Base-by-base conservation (phyloP, 768 basidiomycete species). In the Exidia glandulosa region DNA sequence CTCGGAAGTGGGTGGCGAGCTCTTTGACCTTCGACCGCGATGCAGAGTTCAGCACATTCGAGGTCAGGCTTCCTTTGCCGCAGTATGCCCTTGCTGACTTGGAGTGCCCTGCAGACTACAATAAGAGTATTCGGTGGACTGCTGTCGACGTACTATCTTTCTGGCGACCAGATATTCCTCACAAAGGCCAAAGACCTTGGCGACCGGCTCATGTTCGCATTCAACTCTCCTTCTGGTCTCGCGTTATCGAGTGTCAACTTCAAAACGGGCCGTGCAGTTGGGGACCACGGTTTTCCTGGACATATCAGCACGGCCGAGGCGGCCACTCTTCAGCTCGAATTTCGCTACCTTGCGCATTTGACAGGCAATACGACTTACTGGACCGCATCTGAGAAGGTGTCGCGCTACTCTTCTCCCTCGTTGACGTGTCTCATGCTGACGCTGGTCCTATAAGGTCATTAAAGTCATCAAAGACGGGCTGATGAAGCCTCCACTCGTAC, bases 121-220 rank as follows among this genome's bases (percentile, higher is more conserved):
- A 97, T 96, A 57, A 85, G 94, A 27, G 81, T 95, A 1, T 77
- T 98, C 2, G 94, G 95, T 9, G 95, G 95, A 0, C 80, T 98
- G 3, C 76, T 97, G 2, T 85, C 93, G 1, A 88, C 93, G 0
- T 85, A 92, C 67, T 83, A 93, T 66, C 79, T 96, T 10, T 85
- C 90, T 0, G 78, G 70, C 1, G 74, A 81, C 32, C 87, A 94
- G 3, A 66, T 94, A 2, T 92, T 83, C 68, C 80, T 96, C 10
- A 76, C 85, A 60, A 85, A 84, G 62, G 91, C 94, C 1, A 72
- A 77, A 10, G 93, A 96, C 59, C 83, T 98, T 2, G 94, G 84
- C 14, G 85, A 93, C 66, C 80, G 94, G n/a, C 81, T 97, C 12
- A 72, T 96, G 9, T 83, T 88, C 1, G 87, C 75, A 1, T 98